Conservation (phyloP, 176 grass and related monocot species). For the Juncus effusus region DNA sequence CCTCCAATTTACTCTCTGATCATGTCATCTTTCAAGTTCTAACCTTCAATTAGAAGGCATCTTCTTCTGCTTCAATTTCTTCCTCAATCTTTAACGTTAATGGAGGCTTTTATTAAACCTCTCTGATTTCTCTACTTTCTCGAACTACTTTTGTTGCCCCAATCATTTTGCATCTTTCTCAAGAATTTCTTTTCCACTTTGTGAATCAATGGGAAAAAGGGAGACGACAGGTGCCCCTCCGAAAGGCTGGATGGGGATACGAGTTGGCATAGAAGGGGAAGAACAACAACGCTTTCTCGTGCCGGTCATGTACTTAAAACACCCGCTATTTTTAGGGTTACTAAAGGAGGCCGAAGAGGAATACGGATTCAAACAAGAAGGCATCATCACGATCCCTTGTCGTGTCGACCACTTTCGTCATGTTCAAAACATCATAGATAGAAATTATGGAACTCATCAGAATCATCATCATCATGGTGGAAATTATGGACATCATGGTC, state of each 20-base stretch:
- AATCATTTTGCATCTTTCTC: not conserved
- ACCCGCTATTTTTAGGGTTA: slow-evolving; percentile 36
- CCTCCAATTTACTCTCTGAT: not conserved
- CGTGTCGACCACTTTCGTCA: slow-evolving; percentile 32
- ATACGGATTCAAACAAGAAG: slow-evolving; percentile 32
- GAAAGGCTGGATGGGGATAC: slow-evolving; percentile 41
- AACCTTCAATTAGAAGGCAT: not conserved
- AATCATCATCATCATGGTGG: slow-evolving; percentile 1
- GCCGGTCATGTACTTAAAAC: slow-evolving; percentile 35
- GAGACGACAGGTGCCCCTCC: slow-evolving; percentile 11
- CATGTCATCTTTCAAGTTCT: not conserved
- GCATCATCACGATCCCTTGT: slow-evolving; percentile 39
- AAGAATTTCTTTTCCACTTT: not conserved
- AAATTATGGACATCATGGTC: slow-evolving; percentile 11
- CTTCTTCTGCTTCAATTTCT: not conserved
- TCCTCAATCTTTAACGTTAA: not conserved
- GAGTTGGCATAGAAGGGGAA: slow-evolving; percentile 29
- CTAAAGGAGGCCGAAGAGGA: slow-evolving; percentile 44
- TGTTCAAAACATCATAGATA: slow-evolving; percentile 33
- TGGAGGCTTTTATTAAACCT: not conserved
- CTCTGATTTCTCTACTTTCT: slow-evolving; percentile 5
- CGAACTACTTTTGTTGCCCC: not conserved
- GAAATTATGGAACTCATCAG: slow-evolving; percentile 6
- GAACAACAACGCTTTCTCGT: slow-evolving; percentile 29
- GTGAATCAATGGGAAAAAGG: slow-evolving; percentile 17